Evolutionary conservation across 441 rosid species (phyloP).

Genomic region (Corymbia citriodora): DNA sequence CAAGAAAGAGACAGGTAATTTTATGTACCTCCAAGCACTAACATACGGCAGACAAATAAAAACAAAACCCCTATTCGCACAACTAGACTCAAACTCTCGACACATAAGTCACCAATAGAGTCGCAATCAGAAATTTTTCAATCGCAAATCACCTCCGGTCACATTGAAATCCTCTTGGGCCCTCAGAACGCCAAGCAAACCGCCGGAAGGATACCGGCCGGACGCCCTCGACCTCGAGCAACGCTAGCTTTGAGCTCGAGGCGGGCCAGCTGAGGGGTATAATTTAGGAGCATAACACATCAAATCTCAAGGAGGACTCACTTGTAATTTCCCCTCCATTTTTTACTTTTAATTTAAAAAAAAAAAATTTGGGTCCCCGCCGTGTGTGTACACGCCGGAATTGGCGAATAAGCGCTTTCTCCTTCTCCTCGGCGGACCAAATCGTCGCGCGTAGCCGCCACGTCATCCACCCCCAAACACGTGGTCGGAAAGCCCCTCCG

Average conservation of each 20-base stretch:
- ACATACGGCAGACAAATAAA: neutral
- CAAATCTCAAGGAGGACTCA: neutral
- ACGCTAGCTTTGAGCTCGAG: neutral
- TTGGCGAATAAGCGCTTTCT: neutral
- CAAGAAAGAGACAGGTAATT: slow-evolving; percentile 52
- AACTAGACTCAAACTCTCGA: neutral
- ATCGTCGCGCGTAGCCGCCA: neutral
- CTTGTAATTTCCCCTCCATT: neutral
- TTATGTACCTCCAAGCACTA: slow-evolving; percentile 25
- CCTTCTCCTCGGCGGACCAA: neutral
- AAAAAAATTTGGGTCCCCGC: neutral
- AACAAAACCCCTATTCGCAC: neutral
- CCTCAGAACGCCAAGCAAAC: neutral
- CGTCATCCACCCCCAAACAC: neutral
- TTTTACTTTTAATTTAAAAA: neutral
- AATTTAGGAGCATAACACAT: neutral
- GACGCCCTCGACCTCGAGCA: neutral
- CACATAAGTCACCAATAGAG: neutral
- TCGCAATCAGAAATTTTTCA: too few species aligned
- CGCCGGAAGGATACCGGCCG: neutral
- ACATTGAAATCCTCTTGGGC: too few species aligned
- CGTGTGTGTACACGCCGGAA: neutral
- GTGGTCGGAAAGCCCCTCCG: neutral
- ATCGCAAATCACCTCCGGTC: too few species aligned
- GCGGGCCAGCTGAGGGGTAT: neutral